Evolutionary conservation across 257 asterid species (phyloP), one percentile per base, ranked within the genome.

Genomic region (Anisodus tanguticus): DNA sequence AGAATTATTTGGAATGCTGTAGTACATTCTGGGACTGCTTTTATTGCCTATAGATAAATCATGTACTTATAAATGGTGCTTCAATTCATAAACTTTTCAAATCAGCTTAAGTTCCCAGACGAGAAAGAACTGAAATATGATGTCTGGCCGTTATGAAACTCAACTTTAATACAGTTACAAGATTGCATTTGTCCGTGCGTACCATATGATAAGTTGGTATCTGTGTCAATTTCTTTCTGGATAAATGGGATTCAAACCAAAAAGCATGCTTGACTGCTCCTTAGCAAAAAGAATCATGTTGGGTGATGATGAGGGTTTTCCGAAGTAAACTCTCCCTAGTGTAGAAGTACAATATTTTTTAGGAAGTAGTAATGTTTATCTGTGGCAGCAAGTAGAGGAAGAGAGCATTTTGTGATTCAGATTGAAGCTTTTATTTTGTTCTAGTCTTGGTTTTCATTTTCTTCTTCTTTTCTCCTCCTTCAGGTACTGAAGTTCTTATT

Each of bases 31-130:
- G 49, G 77, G 54, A 39, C 49, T 39, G 77, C 54, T 69, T 39
- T 37, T 68, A 39, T 68, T 69, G 53, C 53, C 77, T 69, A 69
- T 69, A 69, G 51, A 69, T 69, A 69, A 39, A 39, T 69, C 26
- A 69, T 69, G 31, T 69, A 47, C 9, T 9, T 69, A 69, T 39
- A 17, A 69, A 9, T 16, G 12, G 54, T 69, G 39, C 77, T 39
- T 69, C 53, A 69, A 19, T 69, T 69, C 77, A 39, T 69, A 37
- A 37, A 15, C 53, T 17, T 39, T 69, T 39, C 5, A 69, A 69
- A 69, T 39, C 53, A 69, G 54, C 77, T 69, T 39, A 39, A 39
- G 77, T 69, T 69, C 15, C 77, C 12, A 68, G 9, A 37, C 26
- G 19, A 37, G 51, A 68, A 68, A 68, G 76, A 69, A 69, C 53